Evolutionary conservation across 768 basidiomycete species (phyloP).

Genomic region (Mycena rebaudengoi): DNA sequence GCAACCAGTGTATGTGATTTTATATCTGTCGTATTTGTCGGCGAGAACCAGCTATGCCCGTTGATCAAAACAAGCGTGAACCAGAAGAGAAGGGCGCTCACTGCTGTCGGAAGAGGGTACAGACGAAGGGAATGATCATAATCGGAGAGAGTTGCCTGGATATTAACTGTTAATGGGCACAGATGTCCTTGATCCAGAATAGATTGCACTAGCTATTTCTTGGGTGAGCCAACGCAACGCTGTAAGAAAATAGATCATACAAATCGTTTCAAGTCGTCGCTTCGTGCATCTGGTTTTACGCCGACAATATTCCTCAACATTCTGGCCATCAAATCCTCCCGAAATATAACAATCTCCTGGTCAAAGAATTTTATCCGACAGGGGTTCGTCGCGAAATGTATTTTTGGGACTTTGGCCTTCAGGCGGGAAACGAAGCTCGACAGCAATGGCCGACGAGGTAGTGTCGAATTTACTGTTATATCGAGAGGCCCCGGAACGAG

Average conservation of each 20-base stretch:
- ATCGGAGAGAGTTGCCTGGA: constrained; percentile 89
- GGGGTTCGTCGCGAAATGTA: constrained; percentile 89
- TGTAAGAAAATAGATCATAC: constrained; percentile 53
- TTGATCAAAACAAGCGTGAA: neutral
- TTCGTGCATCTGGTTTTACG: constrained; percentile 81
- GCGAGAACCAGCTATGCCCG: constrained; percentile 82
- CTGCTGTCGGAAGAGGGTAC: constrained; percentile 93
- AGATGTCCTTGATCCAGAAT: constrained; percentile 96
- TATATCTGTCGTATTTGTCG: constrained; percentile 95
- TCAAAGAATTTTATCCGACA: constrained; percentile 95
- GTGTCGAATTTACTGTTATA: constrained; percentile 78
- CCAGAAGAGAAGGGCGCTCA: constrained; percentile 48
- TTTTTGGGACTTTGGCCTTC: constrained; percentile 76
- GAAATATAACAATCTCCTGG: constrained; percentile 93
- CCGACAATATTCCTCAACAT: constrained; percentile 94
- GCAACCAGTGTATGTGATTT: constrained; percentile 96
- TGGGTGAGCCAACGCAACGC: constrained; percentile 1
- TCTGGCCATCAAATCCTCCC: constrained; percentile 92
- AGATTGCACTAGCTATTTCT: constrained; percentile 87
- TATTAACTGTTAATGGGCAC: constrained; percentile 82
- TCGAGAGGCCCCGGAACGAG: constrained; percentile 96
- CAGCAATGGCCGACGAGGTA: constrained; percentile 86
- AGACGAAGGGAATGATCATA: constrained; percentile 92
- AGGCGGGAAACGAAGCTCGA: constrained; percentile 77
- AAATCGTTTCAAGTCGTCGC: constrained; percentile 87